Base-by-base conservation (phyloP, 495 filamentous ascomycete species). In the Tuber calosporum region DNA sequence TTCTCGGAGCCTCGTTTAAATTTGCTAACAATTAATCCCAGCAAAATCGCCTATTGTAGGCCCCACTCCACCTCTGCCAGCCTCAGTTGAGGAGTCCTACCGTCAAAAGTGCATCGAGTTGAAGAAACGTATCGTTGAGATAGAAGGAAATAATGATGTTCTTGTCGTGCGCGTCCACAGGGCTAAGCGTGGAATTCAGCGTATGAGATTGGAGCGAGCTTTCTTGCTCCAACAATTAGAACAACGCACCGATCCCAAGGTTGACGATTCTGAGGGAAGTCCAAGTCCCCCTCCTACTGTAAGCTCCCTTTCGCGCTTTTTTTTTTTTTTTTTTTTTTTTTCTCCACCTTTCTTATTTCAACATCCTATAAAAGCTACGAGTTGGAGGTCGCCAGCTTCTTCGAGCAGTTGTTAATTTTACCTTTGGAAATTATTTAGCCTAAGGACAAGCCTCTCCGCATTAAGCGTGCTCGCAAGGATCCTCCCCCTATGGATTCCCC, bases 71-170 rank as follows among this genome's bases (percentile, higher is more conserved):
- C 83, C 89, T 45, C 87, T 94, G n/a, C 93, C 95, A 20, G 94
- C 95, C 30, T 96, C 94, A 40, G 93, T 98, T 66, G 96, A 99
- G 83, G 89, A 92, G 80, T 93, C 94, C 71, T 99, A 99, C 84
- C 93, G 94, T 79, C 88, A 90, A 79, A 99, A 99, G 88, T 98
- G 96, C 83, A 93, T 97, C 84, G 90, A 95, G 76, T 88, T 99
- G 30, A 96, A 95, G 83, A 90, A 90, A 77, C 92, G 96, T 58
- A 90, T 97, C 71, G 89, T 86, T 73, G 94, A 98, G 81, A 90
- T 98, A 79, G 93, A 98, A 79, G 90, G 91, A 41, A 89, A 91
- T 77, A 96, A 97, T 80, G 93, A 96, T 72, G 85, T 90, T 30
- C 88, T 91, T 66, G 88, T 92, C 48, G 83, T 91, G 39, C 92